Evolutionary conservation across 2,329 filamentous ascomycete species (phyloP).

Genomic region (Botrytis deweyae): DNA sequence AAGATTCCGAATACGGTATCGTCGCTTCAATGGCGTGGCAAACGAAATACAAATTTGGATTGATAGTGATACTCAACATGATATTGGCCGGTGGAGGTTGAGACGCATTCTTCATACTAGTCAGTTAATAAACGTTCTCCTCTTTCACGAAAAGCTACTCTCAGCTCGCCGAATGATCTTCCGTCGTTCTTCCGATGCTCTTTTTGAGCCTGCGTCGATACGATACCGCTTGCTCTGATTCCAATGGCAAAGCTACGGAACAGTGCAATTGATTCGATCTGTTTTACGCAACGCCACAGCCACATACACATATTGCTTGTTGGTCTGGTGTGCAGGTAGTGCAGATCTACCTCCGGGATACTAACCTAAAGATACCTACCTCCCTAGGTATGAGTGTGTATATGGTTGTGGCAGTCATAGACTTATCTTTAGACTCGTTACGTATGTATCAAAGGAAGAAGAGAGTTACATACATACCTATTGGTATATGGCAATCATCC

Average conservation of each 20-base stretch:
- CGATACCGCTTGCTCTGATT: neutral
- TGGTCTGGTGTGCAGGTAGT: neutral
- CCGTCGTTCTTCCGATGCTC: neutral
- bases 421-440: neutral
- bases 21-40: neutral
- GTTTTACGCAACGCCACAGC: constrained; percentile 7
- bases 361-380: neutral
- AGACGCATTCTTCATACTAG: neutral
- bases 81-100: neutral
- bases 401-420: neutral
- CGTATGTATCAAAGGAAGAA: neutral
- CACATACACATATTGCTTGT: constrained; percentile 2
- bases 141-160: constrained; percentile 1
- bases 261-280: neutral
- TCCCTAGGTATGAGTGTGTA: neutral
- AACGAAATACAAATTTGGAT: neutral
- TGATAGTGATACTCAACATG: constrained; percentile 2
- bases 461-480: neutral
- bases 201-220: neutral
- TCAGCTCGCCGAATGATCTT: constrained; percentile 7
- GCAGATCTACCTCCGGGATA: constrained; percentile 2
- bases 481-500: neutral
- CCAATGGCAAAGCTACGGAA: neutral
- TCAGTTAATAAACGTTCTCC: neutral
- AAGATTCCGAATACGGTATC: neutral